A percentile compares a stretch with the other conserved stretches of the same genome.
These are phyloP conservation scores for Peterozyma xylosa DNA, from an alignment of 805 yeast genomes.

Conservation along the genomic window DNA sequence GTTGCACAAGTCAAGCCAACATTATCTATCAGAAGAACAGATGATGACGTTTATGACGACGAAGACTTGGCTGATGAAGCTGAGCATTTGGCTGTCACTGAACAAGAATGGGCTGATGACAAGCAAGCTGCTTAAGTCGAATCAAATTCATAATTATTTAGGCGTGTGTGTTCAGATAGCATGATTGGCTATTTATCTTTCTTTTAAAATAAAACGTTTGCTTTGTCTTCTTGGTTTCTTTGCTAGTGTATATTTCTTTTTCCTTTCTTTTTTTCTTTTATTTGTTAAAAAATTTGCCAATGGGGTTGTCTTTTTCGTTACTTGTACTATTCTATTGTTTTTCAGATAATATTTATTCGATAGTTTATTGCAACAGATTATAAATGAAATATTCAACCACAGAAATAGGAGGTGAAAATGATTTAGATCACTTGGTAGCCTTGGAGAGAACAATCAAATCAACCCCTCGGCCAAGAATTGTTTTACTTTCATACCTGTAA, in stretches of 20 bases:
- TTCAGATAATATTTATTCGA: not conserved
- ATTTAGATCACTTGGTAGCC: not conserved
- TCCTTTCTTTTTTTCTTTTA: not conserved
- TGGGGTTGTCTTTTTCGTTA: not conserved
- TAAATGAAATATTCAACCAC: too few species aligned
- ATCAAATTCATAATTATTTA: not conserved
- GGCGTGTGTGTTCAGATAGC: too few species aligned
- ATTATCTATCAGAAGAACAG: conserved; percentile 72
- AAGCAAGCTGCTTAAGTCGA: conserved; percentile 16
- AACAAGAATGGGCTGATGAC: conserved; percentile 28
- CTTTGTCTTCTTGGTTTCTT: not conserved
- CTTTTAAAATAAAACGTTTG: not conserved
- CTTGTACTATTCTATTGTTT: not conserved
- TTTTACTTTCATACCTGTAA: not conserved
- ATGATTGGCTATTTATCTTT: not conserved
- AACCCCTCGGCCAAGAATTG: conserved; percentile 2
- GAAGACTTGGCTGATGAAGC: conserved; percentile 33
- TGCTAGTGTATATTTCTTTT: not conserved
- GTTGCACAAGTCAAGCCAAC: conserved; percentile 93
- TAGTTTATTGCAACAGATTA: too few species aligned
- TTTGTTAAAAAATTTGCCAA: not conserved
- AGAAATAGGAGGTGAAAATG: too few species aligned
- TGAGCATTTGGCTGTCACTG: conserved; percentile 18
- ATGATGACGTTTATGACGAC: conserved; percentile 54
- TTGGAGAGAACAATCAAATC: conserved; percentile 4